These are phyloP conservation scores for Paratrypanosoma confusum DNA, from an alignment of 208 protist genomes.

Conservation along the genomic window DNA sequence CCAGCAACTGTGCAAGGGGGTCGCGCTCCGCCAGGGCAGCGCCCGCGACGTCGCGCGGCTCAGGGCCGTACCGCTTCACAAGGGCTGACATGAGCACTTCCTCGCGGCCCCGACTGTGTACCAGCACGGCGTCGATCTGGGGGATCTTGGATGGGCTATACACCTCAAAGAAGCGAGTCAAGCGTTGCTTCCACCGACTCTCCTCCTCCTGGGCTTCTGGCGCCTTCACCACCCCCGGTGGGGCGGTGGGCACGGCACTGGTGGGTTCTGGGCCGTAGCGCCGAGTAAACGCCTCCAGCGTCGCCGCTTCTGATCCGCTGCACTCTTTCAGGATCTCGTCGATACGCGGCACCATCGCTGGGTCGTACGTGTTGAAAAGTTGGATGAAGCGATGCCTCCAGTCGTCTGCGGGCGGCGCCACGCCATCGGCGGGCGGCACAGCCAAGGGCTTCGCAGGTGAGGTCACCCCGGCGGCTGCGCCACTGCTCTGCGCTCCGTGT, in stretches of 20 bases:
- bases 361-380: conserved; percentile 6
- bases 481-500: no score
- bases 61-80: conserved; percentile 5
- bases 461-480: no score
- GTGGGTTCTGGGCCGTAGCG: conserved; percentile 6
- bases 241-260: no score
- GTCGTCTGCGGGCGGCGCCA: no score
- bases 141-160: conserved; percentile 7
- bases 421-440: no score
- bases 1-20: no score
- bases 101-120: conserved; percentile 3
- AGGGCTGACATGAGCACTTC: conserved; percentile 7
- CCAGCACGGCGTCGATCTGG: conserved; percentile 1
- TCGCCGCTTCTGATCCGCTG: conserved; percentile 2
- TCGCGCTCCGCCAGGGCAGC: no score
- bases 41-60: no score
- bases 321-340: conserved; percentile 3
- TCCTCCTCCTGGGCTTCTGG: no score
- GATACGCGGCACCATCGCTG: conserved; percentile 1
- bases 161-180: conserved; percentile 2
- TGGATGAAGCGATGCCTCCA: not conserved
- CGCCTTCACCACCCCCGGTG: no score
- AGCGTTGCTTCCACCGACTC: not conserved
- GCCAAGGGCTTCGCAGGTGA: no score
- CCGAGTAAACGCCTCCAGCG: conserved; percentile 4